phyloP scores from a whole-genome alignment of 1,284 basidiomycete genomes.

The Leccinum pachyderme region DNA sequence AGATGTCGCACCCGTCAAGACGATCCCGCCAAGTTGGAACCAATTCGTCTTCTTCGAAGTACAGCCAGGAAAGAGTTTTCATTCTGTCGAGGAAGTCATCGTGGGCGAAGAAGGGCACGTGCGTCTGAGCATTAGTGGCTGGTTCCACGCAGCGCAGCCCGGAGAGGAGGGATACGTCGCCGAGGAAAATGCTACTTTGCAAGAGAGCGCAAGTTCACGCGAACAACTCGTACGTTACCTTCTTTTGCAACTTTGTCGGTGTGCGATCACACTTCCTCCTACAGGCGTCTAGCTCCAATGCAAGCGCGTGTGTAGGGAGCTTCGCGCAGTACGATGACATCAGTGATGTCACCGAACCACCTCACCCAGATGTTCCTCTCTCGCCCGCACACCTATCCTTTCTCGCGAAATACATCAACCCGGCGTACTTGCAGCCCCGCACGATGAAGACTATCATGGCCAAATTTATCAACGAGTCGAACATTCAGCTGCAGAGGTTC shows the following conservation, averaged over 20 bases:
- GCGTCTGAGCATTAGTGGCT: constrained; percentile 89
- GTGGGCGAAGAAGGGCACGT: constrained; percentile 71
- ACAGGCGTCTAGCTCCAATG: constrained; percentile 59
- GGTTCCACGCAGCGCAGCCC: constrained; percentile 92
- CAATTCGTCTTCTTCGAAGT: constrained; percentile 96
- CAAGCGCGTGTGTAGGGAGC: constrained; percentile 25
- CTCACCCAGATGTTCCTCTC: constrained; percentile 51
- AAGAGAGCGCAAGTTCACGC: constrained; percentile 60
- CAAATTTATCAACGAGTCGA: constrained; percentile 87
- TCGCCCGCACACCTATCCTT: constrained; percentile 63
- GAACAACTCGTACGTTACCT: constrained; percentile 69
- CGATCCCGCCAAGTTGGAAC: constrained; percentile 86
- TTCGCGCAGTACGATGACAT: constrained; percentile 57
- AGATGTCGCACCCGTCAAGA: constrained; percentile 56
- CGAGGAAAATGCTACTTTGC: constrained; percentile 36
- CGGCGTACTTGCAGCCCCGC: constrained; percentile 82
- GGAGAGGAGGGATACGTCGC: constrained; percentile 86
- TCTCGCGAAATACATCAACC: constrained; percentile 84
- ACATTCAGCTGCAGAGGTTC: constrained; percentile 88
- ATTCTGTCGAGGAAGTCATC: constrained; percentile 97
- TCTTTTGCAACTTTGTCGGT: not conserved
- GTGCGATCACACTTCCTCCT: not conserved
- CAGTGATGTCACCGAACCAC: constrained; percentile 37
- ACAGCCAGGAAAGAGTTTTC: constrained; percentile 90
- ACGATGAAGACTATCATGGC: constrained; percentile 80